Conservation (phyloP, 805 yeast genomes). For the Wickerhamomyces hampshirensis region DNA sequence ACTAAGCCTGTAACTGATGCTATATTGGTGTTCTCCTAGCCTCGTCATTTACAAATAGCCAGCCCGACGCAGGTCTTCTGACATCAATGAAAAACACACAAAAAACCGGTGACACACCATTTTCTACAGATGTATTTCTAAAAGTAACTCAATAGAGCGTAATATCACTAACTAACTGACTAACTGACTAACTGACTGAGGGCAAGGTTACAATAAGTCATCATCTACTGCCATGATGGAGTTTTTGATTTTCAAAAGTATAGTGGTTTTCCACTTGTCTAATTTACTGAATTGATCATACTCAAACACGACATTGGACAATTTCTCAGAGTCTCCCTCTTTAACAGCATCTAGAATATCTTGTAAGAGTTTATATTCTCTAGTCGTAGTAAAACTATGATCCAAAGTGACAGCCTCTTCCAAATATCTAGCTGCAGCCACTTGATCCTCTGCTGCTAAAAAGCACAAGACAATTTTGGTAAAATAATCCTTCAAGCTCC, state of each 20-base stretch:
- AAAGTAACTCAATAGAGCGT: too few relatives aligned
- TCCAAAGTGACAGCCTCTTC: conserved; percentile 66
- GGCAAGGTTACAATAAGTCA: conserved; percentile 35
- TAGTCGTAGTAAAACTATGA: conserved; percentile 64
- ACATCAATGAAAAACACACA: conserved; percentile 5
- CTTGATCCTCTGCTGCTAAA: conserved; percentile 78
- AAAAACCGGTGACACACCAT: conserved; percentile 46
- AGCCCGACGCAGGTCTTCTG: conserved; percentile 8
- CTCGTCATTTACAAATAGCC: too few relatives aligned
- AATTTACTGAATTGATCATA: conserved; percentile 84
- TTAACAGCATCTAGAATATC: conserved; percentile 70
- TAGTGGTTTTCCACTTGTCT: conserved; percentile 85
- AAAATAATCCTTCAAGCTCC: conserved; percentile 92
- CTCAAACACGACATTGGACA: conserved; percentile 70
- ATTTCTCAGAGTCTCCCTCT: conserved; percentile 73
- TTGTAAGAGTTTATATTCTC: conserved; percentile 67
- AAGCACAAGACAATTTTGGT: conserved; percentile 78
- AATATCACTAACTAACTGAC: too few relatives aligned
- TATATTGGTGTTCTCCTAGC: too few relatives aligned
- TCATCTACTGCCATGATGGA: conserved; percentile 69
- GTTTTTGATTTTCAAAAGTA: conserved; percentile 78
- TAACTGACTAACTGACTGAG: too few relatives aligned
- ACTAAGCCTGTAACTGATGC: too few relatives aligned
- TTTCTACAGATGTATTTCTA: too few relatives aligned
- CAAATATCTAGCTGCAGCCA: conserved; percentile 75